These are phyloP conservation scores for Phyllachora maydis DNA, from an alignment of 2,329 filamentous ascomycete species.

Conservation along the genomic window DNA sequence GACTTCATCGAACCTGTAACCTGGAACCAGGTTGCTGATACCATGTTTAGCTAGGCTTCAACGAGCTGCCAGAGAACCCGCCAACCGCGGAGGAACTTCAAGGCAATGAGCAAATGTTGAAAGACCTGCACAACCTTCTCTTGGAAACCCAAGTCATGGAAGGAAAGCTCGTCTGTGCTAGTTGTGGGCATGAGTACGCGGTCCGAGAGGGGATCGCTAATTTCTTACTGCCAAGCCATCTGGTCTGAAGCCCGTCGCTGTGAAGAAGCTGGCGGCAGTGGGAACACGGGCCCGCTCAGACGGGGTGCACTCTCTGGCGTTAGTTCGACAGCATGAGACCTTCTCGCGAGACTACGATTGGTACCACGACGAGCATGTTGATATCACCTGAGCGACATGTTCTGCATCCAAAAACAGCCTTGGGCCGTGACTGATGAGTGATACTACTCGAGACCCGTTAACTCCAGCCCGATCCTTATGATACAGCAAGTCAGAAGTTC, in stretches of 20 bases:
- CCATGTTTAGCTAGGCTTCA: conserved; percentile 50
- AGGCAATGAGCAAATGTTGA: conserved; percentile 46
- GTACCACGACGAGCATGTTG: too few relatives aligned
- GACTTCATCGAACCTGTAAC: neutral
- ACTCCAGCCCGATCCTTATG: too few relatives aligned
- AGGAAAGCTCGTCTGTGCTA: conserved; percentile 75
- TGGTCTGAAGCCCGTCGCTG: conserved; percentile 43
- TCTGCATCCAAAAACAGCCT: too few relatives aligned
- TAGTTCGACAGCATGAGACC: too few relatives aligned
- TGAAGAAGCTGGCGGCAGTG: too few relatives aligned
- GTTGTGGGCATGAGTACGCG: conserved; percentile 83
- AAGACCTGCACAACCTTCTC: conserved; percentile 62
- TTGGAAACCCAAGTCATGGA: conserved; percentile 79
- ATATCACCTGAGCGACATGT: too few relatives aligned
- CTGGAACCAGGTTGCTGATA: neutral
- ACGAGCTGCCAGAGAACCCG: conserved; percentile 42
- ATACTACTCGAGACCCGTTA: too few relatives aligned
- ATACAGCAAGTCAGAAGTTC: too few relatives aligned
- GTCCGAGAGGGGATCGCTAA: conserved; percentile 95
- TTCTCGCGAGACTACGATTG: too few relatives aligned
- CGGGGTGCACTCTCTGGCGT: too few relatives aligned
- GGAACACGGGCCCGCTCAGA: too few relatives aligned
- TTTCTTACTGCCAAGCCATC: conserved; percentile 80
- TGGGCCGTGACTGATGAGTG: too few relatives aligned
- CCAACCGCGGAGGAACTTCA: conserved; percentile 41